Evolutionary conservation across 1,139 yeast genomes (phyloP).

Genomic region (Saccharomyces hybrid): DNA sequence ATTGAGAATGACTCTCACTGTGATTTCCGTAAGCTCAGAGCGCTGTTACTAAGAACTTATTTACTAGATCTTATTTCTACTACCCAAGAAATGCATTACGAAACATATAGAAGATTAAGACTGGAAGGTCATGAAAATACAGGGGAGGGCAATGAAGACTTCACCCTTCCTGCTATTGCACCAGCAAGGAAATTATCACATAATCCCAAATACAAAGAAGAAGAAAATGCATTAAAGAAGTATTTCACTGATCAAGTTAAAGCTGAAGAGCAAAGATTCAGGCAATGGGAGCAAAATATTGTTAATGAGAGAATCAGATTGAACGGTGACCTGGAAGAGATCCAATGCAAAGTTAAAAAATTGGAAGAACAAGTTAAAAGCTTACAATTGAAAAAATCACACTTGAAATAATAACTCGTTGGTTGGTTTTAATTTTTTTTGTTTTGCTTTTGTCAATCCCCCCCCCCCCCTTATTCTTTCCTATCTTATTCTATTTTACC

Average conservation of each 20-base stretch:
- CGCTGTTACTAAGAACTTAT: constrained; percentile 81
- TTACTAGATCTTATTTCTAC: constrained; percentile 82
- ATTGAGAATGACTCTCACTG: constrained; percentile 94
- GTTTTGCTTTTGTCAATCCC: background rate
- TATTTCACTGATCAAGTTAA: constrained; percentile 97
- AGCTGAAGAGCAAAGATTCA: constrained; percentile 92
- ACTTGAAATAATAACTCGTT: background rate
- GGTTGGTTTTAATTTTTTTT: background rate
- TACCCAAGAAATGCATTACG: constrained; percentile 90
- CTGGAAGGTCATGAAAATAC: constrained; percentile 49
- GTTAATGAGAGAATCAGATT: constrained; percentile 90
- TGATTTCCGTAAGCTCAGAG: constrained; percentile 87
- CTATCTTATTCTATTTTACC: no score
- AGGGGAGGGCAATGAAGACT: constrained; percentile 16
- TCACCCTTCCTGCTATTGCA: constrained; percentile 22
- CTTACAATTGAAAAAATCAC: constrained; percentile 45
- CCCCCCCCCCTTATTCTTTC: background rate
- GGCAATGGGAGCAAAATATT: constrained; percentile 96
- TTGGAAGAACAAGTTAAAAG: constrained; percentile 68
- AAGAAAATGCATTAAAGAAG: constrained; percentile 88
- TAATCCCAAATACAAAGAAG: constrained; percentile 92
- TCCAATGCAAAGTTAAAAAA: constrained; percentile 64
- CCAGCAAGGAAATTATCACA: constrained; percentile 41
- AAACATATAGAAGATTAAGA: constrained; percentile 75
- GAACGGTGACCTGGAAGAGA: constrained; percentile 86